Conservation (phyloP, 2,329 filamentous ascomycete genomes). For the Cladophialophora yegresii region DNA sequence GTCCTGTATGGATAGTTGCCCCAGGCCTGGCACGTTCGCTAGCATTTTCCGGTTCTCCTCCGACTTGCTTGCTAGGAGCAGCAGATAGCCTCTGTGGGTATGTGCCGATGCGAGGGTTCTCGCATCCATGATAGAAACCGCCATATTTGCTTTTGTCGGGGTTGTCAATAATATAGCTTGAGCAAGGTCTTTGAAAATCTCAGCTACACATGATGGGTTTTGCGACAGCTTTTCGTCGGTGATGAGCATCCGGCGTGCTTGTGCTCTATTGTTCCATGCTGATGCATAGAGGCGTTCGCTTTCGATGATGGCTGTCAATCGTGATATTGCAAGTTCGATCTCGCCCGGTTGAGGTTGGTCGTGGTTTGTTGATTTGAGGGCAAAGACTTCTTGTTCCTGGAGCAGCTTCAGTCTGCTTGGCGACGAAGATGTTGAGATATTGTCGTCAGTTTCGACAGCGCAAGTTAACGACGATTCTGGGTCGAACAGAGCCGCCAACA, state of each 20-base stretch:
- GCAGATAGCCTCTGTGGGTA: constrained; percentile 55
- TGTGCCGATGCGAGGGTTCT: constrained; percentile 56
- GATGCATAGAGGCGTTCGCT: constrained; percentile 55
- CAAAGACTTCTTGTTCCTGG: constrained; percentile 45
- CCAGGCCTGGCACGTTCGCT: constrained; percentile 34
- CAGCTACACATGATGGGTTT: constrained; percentile 28
- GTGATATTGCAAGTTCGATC: constrained; percentile 42
- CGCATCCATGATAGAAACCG: constrained; percentile 52
- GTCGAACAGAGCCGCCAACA: constrained; percentile 51
- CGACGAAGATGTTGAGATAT: constrained; percentile 46
- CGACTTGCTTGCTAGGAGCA: constrained; percentile 44
- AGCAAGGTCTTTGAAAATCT: constrained; percentile 43
- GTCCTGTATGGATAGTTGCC: constrained; percentile 41
- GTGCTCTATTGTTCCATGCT: constrained; percentile 59
- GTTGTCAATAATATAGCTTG: constrained; percentile 51
- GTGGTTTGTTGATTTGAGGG: constrained; percentile 44
- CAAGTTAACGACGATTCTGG: constrained; percentile 42
- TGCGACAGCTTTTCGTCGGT: constrained; percentile 32
- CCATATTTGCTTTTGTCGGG: constrained; percentile 44
- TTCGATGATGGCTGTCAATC: constrained; percentile 48
- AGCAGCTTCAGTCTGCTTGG: constrained; percentile 46
- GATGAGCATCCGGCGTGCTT: constrained; percentile 48
- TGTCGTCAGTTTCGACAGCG: constrained; percentile 40
- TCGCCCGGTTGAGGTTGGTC: constrained; percentile 32
- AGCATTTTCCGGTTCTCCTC: constrained; percentile 29